Base-by-base conservation (phyloP, 352 stramenopile species). In the Globisporangium echinulatum region DNA sequence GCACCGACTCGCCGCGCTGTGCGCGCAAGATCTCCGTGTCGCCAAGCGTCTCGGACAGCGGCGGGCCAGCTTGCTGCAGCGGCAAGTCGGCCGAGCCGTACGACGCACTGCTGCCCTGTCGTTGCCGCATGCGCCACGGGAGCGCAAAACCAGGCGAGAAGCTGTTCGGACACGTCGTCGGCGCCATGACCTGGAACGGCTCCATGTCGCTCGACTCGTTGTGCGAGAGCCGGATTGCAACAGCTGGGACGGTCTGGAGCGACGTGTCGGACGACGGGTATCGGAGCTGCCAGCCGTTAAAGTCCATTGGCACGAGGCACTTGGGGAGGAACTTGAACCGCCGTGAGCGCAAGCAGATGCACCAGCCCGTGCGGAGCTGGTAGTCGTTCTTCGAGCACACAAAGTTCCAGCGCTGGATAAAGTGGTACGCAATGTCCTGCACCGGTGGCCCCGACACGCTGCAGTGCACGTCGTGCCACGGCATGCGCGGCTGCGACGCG, bases 321-420 rank as follows among this genome's bases (percentile, higher is more conserved):
- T 92, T 95, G 0, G 85, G 85, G 5, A 94, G 62, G 46, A 88
- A 80, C 68, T 91, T 92, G 60, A 95, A 93, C 1, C 85, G 80
- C 37, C 84, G 72, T 13, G 82, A 90, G 25, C 85, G 83, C 25
- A 86, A 83, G 62, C 85, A 95, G 58, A 95, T 92, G 59, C 85
- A 95, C 84, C 85, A 95, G 17, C 85, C 85, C 3, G 83, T 93
- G 54, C 84, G 79, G 49, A 95, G 59, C 57, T 92, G 79, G 64
- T 92, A 92, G 58, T 95, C 82, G 42, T 92, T 92, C 70, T 95
- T 94, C 10, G 83, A 90, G 14, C 82, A 92, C 14, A 92, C 82
- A 49, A 92, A 96, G 55, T 97, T 96, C 90, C 90, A 97, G 17
- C 90, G 87, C 64, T 96, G 84, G 53, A 97, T 94, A 49, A 97